phyloP scores from a whole-genome alignment of 2,329 filamentous ascomycete genomes.

The Aspergillus melleus region DNA sequence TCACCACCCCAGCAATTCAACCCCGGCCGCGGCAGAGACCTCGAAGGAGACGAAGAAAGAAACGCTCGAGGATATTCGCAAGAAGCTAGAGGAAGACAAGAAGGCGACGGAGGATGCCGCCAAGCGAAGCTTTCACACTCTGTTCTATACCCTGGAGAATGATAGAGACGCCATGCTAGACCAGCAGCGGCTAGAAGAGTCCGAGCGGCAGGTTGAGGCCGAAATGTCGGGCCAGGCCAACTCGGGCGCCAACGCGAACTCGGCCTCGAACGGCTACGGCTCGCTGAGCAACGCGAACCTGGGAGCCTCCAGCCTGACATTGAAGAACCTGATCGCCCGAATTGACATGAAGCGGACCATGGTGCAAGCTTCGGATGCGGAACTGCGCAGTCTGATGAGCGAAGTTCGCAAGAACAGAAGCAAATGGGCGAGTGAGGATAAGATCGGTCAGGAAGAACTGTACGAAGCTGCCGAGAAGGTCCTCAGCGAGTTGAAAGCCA shows the following conservation, averaged over 20 bases:
- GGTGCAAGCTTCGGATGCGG: constrained; percentile 88
- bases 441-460: constrained; percentile 94
- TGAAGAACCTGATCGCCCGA: constrained; percentile 94
- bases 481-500: constrained; percentile 91
- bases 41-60: constrained; percentile 59
- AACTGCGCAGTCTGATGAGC: constrained; percentile 88
- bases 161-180: constrained; percentile 96
- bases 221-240: constrained; percentile 73
- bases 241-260: constrained; percentile 56
- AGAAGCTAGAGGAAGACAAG: constrained; percentile 88
- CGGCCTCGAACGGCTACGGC: constrained; percentile 69
- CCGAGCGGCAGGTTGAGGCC: constrained; percentile 91
- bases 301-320: constrained; percentile 88
- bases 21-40: constrained; percentile 61
- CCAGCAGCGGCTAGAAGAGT: constrained; percentile 94
- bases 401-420: constrained; percentile 97
- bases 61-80: constrained; percentile 82
- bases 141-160: constrained; percentile 94
- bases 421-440: constrained; percentile 98
- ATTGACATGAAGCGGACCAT: constrained; percentile 91
- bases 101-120: constrained; percentile 87
- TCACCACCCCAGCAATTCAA: constrained; percentile 66
- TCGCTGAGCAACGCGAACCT: constrained; percentile 91
- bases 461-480: constrained; percentile 98
- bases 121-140: constrained; percentile 84